These are phyloP conservation scores for Picochlorum sp. DNA, from an alignment of 139 green algal genomes.

Conservation along the genomic window DNA sequence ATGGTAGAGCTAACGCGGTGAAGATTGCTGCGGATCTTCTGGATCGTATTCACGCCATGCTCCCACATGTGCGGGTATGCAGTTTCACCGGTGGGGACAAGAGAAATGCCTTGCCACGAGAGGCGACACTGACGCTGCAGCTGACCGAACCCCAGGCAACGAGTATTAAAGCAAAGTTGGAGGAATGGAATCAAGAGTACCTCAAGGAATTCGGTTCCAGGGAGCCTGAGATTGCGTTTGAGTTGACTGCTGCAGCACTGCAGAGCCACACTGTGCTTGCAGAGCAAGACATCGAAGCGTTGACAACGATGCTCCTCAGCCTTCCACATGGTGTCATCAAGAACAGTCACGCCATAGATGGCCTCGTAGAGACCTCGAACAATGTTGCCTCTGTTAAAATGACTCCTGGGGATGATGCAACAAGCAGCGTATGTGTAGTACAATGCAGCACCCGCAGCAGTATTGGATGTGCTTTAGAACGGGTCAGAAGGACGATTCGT, in stretches of 20 bases:
- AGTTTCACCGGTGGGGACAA: constrained; percentile 55
- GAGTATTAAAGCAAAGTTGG: constrained; percentile 4
- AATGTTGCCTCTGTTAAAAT: constrained; percentile 56
- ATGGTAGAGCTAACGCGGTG: constrained; percentile 47
- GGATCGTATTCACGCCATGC: constrained; percentile 3
- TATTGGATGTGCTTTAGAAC: constrained; percentile 44
- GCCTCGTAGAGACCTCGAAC: constrained; percentile 63
- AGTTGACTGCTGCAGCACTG: neutral
- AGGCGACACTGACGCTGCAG: constrained; percentile 39
- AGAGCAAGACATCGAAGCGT: neutral
- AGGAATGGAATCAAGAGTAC: constrained; percentile 6
- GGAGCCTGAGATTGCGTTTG: constrained; percentile 29
- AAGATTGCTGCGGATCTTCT: constrained; percentile 17
- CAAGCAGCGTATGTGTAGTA: constrained; percentile 10
- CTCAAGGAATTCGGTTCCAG: constrained; percentile 43
- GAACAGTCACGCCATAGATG: constrained; percentile 44
- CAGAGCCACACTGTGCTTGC: constrained; percentile 5
- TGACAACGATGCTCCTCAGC: constrained; percentile 31
- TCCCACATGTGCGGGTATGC: constrained; percentile 23
- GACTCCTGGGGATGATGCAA: neutral
- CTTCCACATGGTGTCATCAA: constrained; percentile 62
- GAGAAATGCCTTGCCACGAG: constrained; percentile 64
- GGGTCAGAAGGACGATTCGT: constrained; percentile 12
- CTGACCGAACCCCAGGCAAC: neutral
- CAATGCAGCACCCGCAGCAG: constrained; percentile 52